Evolutionary conservation across 345 rosid genomes (phyloP).

Genomic region (Ceriops zippeliana): DNA sequence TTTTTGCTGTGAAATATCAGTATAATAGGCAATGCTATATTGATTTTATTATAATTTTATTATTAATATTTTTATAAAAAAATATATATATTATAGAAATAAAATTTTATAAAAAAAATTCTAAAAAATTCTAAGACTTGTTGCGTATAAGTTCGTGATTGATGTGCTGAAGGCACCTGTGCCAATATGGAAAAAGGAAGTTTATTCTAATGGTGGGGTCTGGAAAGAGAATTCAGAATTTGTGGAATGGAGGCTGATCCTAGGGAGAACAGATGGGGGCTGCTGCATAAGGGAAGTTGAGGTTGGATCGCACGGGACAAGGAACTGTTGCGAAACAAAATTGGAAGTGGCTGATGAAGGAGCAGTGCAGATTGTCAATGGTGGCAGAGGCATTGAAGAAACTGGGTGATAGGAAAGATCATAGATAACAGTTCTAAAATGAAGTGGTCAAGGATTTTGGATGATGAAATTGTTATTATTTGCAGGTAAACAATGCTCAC

Average conservation of each 20-base stretch:
- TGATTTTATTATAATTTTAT: too few relatives aligned
- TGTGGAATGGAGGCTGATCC: constrained; percentile 51
- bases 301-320: constrained; percentile 24
- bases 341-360: constrained; percentile 39
- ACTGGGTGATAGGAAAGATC: not conserved
- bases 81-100: too few relatives aligned
- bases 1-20: too few relatives aligned
- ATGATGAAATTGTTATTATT: too few relatives aligned
- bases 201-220: constrained; percentile 76
- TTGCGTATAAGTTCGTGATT: constrained; percentile 75
- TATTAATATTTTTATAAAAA: too few relatives aligned
- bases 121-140: constrained; percentile 24
- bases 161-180: constrained; percentile 84
- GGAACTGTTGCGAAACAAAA: constrained; percentile 57
- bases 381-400: constrained; percentile 3
- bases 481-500: too few relatives aligned
- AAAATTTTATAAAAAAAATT: too few relatives aligned
- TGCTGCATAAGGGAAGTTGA: constrained; percentile 28
- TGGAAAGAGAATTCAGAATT: constrained; percentile 97
- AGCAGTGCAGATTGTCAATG: not conserved
- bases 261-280: constrained; percentile 32
- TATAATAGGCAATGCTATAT: too few relatives aligned
- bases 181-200: constrained; percentile 94
- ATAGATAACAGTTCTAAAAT: not conserved
- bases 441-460: too few relatives aligned